Evolutionary conservation across 176 grass and related monocot genomes (phyloP).

Genomic region (Bonia amplexicaulis): DNA sequence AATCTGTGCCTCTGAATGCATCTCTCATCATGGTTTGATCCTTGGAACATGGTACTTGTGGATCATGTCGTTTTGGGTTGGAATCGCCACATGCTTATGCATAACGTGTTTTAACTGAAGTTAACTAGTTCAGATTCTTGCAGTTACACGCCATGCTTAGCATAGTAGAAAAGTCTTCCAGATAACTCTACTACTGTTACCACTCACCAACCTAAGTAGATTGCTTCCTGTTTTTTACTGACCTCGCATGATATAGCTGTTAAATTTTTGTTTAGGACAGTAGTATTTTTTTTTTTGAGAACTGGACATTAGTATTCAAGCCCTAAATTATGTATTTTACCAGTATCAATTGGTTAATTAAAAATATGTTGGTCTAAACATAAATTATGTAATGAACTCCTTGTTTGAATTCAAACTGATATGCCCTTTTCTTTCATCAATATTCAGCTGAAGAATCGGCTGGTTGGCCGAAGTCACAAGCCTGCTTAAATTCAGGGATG

Average conservation of each 20-base stretch:
- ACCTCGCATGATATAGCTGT: neutral
- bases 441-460: slow-evolving; percentile 43
- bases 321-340: neutral
- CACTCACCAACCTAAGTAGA: neutral
- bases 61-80: neutral
- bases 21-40: neutral
- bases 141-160: neutral
- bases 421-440: neutral
- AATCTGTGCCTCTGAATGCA: neutral
- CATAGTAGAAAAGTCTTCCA: neutral
- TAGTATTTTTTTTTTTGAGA: neutral
- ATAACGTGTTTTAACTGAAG: slow-evolving; percentile 11
- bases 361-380: neutral
- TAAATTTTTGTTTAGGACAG: neutral
- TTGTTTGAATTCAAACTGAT: slow-evolving; percentile 32
- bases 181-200: neutral
- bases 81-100: neutral
- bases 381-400: neutral
- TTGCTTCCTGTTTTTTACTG: slow-evolving; percentile 6
- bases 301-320: neutral
- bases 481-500: slow-evolving; percentile 12
- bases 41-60: neutral
- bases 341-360: neutral
- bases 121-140: slow-evolving; percentile 7
- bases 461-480: slow-evolving; percentile 15